A percentile compares a stretch with the other conserved stretches of the same genome.
Evolutionary conservation across 345 rosid species (phyloP).

Genomic region (Eucalyptus sp.): DNA sequence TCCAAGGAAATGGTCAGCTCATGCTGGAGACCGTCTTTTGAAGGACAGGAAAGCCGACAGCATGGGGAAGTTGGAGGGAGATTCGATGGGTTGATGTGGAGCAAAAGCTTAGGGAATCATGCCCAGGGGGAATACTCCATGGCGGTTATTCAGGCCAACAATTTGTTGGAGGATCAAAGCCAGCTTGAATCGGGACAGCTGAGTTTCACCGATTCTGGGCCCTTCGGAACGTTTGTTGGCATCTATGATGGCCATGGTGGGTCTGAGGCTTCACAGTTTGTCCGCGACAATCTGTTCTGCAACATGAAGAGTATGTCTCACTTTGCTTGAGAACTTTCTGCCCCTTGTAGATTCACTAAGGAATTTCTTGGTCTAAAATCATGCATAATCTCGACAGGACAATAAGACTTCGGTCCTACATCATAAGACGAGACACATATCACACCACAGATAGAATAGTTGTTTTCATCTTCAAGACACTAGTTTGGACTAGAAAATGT

Average conservation of each 20-base stretch:
- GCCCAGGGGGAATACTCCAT: conserved; percentile 61
- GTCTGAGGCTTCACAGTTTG: conserved; percentile 55
- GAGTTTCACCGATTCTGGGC: conserved; percentile 18
- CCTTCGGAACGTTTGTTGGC: conserved; percentile 61
- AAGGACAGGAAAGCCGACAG: not conserved
- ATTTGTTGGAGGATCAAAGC: conserved; percentile 63
- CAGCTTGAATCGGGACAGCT: conserved; percentile 83
- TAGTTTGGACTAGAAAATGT: not conserved
- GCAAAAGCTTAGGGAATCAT: conserved; percentile 53
- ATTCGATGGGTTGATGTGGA: conserved; percentile 60
- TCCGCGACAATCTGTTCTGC: conserved; percentile 41
- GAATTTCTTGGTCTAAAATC: not conserved
- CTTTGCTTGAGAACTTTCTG: not conserved
- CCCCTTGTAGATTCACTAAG: not conserved
- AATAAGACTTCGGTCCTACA: not conserved
- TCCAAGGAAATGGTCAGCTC: conserved; percentile 39
- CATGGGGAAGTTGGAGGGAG: conserved; percentile 19
- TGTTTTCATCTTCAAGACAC: not conserved
- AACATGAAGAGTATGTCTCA: conserved; percentile 48
- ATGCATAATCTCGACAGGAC: not conserved
- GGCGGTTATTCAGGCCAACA: conserved; percentile 82
- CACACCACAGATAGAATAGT: not conserved
- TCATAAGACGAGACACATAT: not conserved
- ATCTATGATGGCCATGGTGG: conserved; percentile 92
- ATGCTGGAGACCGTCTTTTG: conserved; percentile 41